These are phyloP conservation scores for Trichoderma sp. DNA, from an alignment of 2,329 filamentous ascomycete species.

Conservation along the genomic window DNA sequence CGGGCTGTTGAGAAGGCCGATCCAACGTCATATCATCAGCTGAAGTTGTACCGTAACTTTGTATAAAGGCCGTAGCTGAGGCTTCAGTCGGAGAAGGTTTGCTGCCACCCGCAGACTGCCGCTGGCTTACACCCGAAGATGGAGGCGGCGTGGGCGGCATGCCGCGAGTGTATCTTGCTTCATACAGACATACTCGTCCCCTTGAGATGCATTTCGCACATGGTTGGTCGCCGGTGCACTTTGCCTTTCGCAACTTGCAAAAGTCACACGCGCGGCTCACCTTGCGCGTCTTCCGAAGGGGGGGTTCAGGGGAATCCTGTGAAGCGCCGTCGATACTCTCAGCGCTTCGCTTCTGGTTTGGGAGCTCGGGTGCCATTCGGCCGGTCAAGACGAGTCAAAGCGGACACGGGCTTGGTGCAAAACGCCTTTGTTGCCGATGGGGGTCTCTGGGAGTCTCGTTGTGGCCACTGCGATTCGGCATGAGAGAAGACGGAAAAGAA, in stretches of 20 bases:
- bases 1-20: neutral
- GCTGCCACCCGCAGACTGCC: neutral
- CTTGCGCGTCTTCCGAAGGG: conserved; percentile 35
- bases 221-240: conserved; percentile 38
- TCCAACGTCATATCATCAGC: neutral
- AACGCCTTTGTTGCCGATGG: neutral
- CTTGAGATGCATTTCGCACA: conserved; percentile 40
- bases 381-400: neutral
- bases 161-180: conserved; percentile 41
- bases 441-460: neutral
- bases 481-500: conserved; percentile 20
- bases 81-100: neutral
- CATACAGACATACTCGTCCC: conserved; percentile 37
- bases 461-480: neutral
- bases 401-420: neutral
- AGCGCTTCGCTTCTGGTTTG: conserved; percentile 13
- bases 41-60: neutral
- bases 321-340: neutral
- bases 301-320: neutral
- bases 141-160: conserved; percentile 41
- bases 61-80: neutral
- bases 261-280: conserved; percentile 40
- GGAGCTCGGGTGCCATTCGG: conserved; percentile 6
- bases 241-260: conserved; percentile 37
- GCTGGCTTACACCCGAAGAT: conserved; percentile 8